Base-by-base conservation (phyloP, 768 basidiomycete species). In the Leucosporidium scottii region DNA sequence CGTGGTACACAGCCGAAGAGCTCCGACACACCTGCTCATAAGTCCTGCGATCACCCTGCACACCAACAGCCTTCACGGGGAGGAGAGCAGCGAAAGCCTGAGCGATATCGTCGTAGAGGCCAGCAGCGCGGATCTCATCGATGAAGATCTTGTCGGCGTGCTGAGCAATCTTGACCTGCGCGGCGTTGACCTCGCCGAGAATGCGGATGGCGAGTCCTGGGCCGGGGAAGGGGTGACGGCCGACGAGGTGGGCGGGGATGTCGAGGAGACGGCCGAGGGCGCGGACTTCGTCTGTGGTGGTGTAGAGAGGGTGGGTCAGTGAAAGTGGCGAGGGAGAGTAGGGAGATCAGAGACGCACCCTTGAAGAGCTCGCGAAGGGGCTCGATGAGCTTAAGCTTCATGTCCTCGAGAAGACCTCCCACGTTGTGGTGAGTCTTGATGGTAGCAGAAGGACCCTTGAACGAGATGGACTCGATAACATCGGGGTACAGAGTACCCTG, bases 381-480 rank as follows among this genome's bases (percentile, higher is more conserved):
- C 80, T 99, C 96, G 73, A 99, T 98, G 59, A 99, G 83, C 81
- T 98, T 98, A 74, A 99, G 84, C 79, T 92, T 96, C 96, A 98
- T 99, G 79, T 98, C 88, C 77, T 89, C 90, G 68, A 97, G 83
- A 61, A 99, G 81, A 4, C 94, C 94, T 34, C 96, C 96, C 72
- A 98, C 96, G 73, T 99, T 99, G 79, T 98, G 96, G 78, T 99
- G 96, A 3, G 96, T 98, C 83, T 99, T 99, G 83, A 99, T 99
- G 15, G 94, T 98, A 49, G 96, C 96, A 72, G 89, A 91, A 0
- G 96, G 96, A 3, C 96, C 96, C 80, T 97, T 98, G 85, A 99
- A 99, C 80, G 89, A 91, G 81, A 99, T 96, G 77, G 89, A 91
- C 82, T 99, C 96, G 77, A 98, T 99, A 66, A 99, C 96, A 76